These are phyloP conservation scores for Trypanosoma avium DNA, from an alignment of 208 protist species.

Conservation along the genomic window DNA sequence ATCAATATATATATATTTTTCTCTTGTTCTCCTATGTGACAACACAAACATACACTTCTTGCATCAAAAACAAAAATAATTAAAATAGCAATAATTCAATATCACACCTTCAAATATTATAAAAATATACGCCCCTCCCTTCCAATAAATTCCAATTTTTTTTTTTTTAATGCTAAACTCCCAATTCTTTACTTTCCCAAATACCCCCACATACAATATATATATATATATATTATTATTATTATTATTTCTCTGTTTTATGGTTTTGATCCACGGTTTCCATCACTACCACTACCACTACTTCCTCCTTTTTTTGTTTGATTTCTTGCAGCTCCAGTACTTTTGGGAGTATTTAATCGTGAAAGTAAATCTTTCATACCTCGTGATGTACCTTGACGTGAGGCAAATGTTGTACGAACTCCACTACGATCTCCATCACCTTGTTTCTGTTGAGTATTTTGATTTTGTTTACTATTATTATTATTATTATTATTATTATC, in stretches of 20 bases:
- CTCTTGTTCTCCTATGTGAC: too few relatives aligned
- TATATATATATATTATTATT: too few relatives aligned
- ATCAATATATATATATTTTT: too few relatives aligned
- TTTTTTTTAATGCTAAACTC: too few relatives aligned
- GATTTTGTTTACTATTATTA: constrained; percentile 25
- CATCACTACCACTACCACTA: neutral
- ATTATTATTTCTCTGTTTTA: neutral
- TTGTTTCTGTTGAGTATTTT: constrained; percentile 19
- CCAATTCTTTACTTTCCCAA: too few relatives aligned
- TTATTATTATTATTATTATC: constrained; percentile 4
- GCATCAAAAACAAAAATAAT: too few relatives aligned
- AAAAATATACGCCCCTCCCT: too few relatives aligned
- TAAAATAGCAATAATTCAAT: too few relatives aligned
- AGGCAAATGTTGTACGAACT: constrained; percentile 21
- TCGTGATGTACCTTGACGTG: constrained; percentile 27
- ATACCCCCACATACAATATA: too few relatives aligned
- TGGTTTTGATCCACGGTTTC: constrained; percentile 4
- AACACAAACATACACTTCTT: too few relatives aligned
- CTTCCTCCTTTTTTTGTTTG: neutral
- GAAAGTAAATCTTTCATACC: constrained; percentile 34
- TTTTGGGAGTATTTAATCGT: constrained; percentile 38
- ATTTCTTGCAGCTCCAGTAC: neutral
- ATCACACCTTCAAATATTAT: too few relatives aligned
- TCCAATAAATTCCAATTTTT: too few relatives aligned
- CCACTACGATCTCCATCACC: constrained; percentile 22